These are phyloP conservation scores for Tothia fuscella DNA, from an alignment of 2,329 filamentous ascomycete genomes.

Conservation along the genomic window DNA sequence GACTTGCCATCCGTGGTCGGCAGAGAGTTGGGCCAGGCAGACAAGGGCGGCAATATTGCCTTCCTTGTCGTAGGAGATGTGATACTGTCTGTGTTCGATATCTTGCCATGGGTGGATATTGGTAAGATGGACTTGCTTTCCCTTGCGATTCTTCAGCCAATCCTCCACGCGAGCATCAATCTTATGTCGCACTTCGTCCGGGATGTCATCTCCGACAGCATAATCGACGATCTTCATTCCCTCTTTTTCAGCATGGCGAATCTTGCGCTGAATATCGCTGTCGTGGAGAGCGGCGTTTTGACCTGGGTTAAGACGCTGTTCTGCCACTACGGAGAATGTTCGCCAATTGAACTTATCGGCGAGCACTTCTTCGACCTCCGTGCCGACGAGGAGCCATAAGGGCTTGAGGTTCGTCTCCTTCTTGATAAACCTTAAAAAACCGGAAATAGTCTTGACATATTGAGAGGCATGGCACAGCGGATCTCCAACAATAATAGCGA, in stretches of 20 bases:
- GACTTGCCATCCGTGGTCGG: constrained; percentile 78
- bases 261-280: constrained; percentile 58
- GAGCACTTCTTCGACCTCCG: constrained; percentile 66
- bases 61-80: constrained; percentile 62
- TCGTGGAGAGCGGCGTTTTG: constrained; percentile 57
- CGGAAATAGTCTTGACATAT: constrained; percentile 58
- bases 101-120: constrained; percentile 86
- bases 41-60: constrained; percentile 65
- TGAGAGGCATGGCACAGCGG: constrained; percentile 73
- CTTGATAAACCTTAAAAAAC: constrained; percentile 64
- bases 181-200: constrained; percentile 55
- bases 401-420: constrained; percentile 63
- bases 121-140: constrained; percentile 78
- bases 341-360: constrained; percentile 75
- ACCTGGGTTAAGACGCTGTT: constrained; percentile 70
- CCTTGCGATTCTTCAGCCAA: constrained; percentile 72
- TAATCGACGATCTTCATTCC: constrained; percentile 71
- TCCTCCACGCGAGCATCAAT: constrained; percentile 62
- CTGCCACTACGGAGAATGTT: constrained; percentile 75
- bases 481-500: constrained; percentile 75
- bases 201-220: constrained; percentile 48
- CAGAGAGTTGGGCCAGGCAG: constrained; percentile 71
- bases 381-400: constrained; percentile 79
- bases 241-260: constrained; percentile 68
- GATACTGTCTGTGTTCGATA: constrained; percentile 70